Base-by-base conservation (phyloP, 495 filamentous ascomycete species). In the Aspergillus asperescens region DNA sequence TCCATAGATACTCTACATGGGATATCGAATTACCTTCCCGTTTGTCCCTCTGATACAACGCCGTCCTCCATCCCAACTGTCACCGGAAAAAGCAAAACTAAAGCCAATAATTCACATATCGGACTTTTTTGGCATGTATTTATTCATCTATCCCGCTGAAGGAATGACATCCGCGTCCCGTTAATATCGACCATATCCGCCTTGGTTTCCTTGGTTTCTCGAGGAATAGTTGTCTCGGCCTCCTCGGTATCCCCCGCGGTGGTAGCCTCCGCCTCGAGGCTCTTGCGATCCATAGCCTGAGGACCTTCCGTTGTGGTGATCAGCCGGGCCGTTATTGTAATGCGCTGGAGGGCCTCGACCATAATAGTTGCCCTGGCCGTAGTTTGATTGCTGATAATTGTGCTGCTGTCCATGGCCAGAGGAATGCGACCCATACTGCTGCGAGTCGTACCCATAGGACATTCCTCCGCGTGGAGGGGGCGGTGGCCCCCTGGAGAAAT, bases 121-220 rank as follows among this genome's bases (percentile, higher is more conserved):
- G 10, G 31, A 34, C 28, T 47, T 25, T 47, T 35, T 9, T 13
- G 28, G n/a, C 22, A 51, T 28, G 31, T 20, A 46, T 34, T 37
- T 35, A 10, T 16, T 37, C 24, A 22, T 52, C 37, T 61, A 37
- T 52, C 42, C 41, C 39, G 23, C 25, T 34, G 25, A 56, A 51
- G 28, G 50, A 15, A 48, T 24, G 25, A 48, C 24, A 40, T 32
- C 28, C 19, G 20, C 23, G 0, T 22, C 39, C 8, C 22, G 16
- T 42, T 52, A 76, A 50, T 76, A 76, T 6, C 70, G 68, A 24
- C 63, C 65, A 53, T 73, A 73, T 52, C 71, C 66, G 53, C 68
- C 68, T 48, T 59, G 61, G 23, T 60, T 61, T 50, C 68, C 68
- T 48, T 59, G 61, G 23, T 60, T 61, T 50, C 59, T 60, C 43